Conservation (phyloP, 148 eudicot species). For the Rhododendron williamsianum region DNA sequence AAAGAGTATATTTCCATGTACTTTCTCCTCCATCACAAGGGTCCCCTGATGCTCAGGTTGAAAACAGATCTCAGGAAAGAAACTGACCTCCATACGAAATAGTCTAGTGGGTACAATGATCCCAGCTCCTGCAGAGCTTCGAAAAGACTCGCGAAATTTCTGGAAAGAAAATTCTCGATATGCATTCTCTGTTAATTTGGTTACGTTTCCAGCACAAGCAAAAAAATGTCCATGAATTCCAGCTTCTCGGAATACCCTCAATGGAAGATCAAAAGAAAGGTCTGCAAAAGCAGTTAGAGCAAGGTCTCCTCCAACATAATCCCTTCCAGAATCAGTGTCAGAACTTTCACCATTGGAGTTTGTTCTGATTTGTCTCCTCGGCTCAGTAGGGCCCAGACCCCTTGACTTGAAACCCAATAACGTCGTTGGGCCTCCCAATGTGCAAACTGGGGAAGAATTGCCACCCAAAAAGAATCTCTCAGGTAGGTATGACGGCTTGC, state of each 20-base stretch:
- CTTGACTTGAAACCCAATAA: constrained; percentile 72
- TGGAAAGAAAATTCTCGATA: constrained; percentile 43
- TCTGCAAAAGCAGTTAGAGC: constrained; percentile 88
- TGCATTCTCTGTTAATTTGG: constrained; percentile 60
- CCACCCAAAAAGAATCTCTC: constrained; percentile 91
- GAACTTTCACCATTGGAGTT: constrained; percentile 30
- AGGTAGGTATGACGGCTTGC: constrained; percentile 53
- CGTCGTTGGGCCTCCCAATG: constrained; percentile 65
- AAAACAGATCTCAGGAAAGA: constrained; percentile 10
- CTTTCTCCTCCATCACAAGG: neutral
- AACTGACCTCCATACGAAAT: constrained; percentile 89
- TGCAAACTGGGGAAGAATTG: constrained; percentile 76
- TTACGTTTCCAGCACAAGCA: constrained; percentile 75
- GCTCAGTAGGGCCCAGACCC: constrained; percentile 86
- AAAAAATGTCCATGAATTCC: constrained; percentile 83
- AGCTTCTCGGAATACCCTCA: constrained; percentile 62
- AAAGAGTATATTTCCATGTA: neutral
- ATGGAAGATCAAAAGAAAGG: constrained; percentile 84
- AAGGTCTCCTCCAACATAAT: constrained; percentile 81
- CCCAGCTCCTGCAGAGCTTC: constrained; percentile 77
- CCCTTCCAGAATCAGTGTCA: constrained; percentile 37
- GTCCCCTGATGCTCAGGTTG: neutral
- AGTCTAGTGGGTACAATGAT: constrained; percentile 70
- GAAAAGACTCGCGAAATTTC: constrained; percentile 56
- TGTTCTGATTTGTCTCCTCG: constrained; percentile 47